Base-by-base conservation (phyloP, 2,329 filamentous ascomycete genomes). In the Xylariaceae sp. region DNA sequence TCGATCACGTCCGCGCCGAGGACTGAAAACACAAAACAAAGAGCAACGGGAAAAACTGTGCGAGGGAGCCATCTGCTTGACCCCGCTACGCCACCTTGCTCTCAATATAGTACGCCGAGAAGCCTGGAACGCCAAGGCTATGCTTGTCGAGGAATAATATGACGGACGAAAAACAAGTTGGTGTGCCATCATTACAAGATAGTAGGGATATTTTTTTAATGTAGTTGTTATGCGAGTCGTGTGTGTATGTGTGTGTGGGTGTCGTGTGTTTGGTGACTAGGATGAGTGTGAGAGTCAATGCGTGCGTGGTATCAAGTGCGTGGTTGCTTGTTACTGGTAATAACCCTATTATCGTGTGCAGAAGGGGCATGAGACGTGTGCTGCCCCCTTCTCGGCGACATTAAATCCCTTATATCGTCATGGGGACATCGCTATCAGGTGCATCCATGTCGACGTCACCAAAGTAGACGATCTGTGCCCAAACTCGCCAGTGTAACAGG, bases 401-500 rank as follows among this genome's bases (percentile, higher is more conserved):
- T 52, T 44, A 39, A 51, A 48, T n/a, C 37, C 51, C 59, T 30
- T 60, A 69, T 60, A 70, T 66, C 55, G 51, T 58, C 68, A 67
- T 68, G 13, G 66, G 37, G 50, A 67, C 63, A 51, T 69, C 68
- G 41, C 57, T 59, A 53, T 64, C 53, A 5, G 63, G 30, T 57
- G 68, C 62, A 41, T 70, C 63, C 23, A 53, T 63, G 47, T 71
- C 67, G 44, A 61, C 51, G 23, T 67, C 78, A 30, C 73, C 73
- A 11, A 75, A 65, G 71, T 96, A 96, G 10, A 88, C 85, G 56
- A 96, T 78, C 1, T 84, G 83, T 1, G 84, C 83, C 91, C 92
- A 97, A 2, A 96, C 88, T 53, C 90, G 83, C 92, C 92, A 97
- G 74, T 97, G 92, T 23, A 97, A 76, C 4, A 94, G 81, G 11